Evolutionary conservation across 2,329 filamentous ascomycete species (phyloP).

Genomic region (Calonectria hongkongensis): DNA sequence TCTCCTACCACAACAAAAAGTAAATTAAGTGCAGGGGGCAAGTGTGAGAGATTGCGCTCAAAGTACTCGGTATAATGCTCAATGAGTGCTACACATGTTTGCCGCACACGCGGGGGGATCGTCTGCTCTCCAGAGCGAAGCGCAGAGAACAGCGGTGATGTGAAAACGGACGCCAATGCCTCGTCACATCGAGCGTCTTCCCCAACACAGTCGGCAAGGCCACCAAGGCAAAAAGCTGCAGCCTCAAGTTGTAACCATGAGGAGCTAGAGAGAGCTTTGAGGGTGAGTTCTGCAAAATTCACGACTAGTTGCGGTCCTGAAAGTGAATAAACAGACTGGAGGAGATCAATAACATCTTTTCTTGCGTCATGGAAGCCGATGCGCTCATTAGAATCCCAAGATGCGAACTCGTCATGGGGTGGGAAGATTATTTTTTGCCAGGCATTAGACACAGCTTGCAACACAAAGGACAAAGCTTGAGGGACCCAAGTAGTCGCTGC

Average conservation of each 20-base stretch:
- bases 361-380: slow-evolving; percentile 82
- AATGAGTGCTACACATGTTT: slow-evolving; percentile 82
- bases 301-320: slow-evolving; percentile 74
- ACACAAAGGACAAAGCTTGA: slow-evolving; percentile 74
- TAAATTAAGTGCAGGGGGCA: slow-evolving; percentile 83
- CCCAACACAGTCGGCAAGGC: slow-evolving; percentile 79
- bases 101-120: slow-evolving; percentile 78
- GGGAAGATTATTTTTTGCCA: slow-evolving; percentile 84
- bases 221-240: slow-evolving; percentile 77
- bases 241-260: slow-evolving; percentile 78
- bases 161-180: slow-evolving; percentile 77
- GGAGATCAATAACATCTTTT: slow-evolving; percentile 85
- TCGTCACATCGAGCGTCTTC: slow-evolving; percentile 76
- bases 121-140: slow-evolving; percentile 68
- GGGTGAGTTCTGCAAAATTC: slow-evolving; percentile 73
- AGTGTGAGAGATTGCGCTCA: slow-evolving; percentile 78
- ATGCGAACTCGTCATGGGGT: slow-evolving; percentile 71
- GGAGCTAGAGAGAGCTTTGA: slow-evolving; percentile 68
- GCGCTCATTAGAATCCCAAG: slow-evolving; percentile 83
- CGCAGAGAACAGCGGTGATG: slow-evolving; percentile 73
- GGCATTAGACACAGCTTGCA: slow-evolving; percentile 79
- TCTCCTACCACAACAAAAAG: slow-evolving; percentile 83
- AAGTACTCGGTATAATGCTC: slow-evolving; percentile 87
- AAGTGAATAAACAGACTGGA: slow-evolving; percentile 82
- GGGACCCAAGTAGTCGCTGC: slow-evolving; percentile 73